Percentiles rank a stretch among this genome's conserved stretches.
Evolutionary conservation across 2,329 filamentous ascomycete genomes (phyloP).

Genomic region (Diaporthe aspalathi): DNA sequence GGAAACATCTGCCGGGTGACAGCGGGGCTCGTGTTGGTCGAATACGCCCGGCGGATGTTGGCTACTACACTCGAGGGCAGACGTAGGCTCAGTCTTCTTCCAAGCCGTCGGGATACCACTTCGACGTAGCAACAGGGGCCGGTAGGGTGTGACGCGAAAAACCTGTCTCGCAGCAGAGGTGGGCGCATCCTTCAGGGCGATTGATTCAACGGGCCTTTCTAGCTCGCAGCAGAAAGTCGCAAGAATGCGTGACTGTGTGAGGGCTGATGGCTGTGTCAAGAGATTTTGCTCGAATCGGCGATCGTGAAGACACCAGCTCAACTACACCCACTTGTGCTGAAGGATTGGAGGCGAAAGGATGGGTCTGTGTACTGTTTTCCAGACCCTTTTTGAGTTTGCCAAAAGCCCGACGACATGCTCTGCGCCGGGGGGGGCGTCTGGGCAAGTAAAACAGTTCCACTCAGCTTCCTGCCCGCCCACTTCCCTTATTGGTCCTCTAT

Average conservation of each 20-base stretch:
- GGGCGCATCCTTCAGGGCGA: constrained; percentile 8
- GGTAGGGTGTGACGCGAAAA: background rate
- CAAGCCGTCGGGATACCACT: constrained; percentile 3
- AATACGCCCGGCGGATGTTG: background rate
- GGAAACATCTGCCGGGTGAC: constrained; percentile 24
- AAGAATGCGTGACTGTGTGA: background rate
- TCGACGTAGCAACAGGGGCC: background rate
- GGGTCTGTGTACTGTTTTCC: background rate
- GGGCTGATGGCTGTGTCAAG: background rate
- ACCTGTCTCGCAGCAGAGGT: background rate
- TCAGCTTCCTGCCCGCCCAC: background rate
- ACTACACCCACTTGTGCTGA: background rate
- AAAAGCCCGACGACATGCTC: constrained; percentile 3
- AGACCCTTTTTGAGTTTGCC: background rate
- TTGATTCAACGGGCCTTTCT: too few species aligned
- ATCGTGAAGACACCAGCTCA: background rate
- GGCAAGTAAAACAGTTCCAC: background rate
- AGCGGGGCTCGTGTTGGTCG: constrained; percentile 2
- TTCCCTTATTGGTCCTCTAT: background rate
- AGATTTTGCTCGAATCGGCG: constrained; percentile 1
- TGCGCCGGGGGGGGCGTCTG: background rate
- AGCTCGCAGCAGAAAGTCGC: too few species aligned
- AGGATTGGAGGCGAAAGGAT: background rate
- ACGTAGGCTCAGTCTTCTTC: background rate
- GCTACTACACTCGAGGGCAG: background rate